These are phyloP conservation scores for Paramecium sonneborni DNA, from an alignment of 73 alveolate species.

Conservation along the genomic window DNA sequence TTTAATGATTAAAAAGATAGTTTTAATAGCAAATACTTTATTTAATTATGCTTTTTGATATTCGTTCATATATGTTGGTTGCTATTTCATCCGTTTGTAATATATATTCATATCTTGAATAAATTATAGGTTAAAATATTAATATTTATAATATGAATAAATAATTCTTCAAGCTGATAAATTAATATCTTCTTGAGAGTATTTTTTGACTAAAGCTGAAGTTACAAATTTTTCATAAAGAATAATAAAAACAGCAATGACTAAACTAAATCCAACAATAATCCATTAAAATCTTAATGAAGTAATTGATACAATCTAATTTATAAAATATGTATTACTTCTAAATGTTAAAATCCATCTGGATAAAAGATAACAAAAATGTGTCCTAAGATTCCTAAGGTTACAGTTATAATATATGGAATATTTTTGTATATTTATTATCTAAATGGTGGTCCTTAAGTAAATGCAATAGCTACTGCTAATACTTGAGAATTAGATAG, in stretches of 20 bases:
- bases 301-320: neutral
- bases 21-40: constrained; percentile 12
- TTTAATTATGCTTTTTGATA: neutral
- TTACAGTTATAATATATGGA: neutral
- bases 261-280: neutral
- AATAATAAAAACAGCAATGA: neutral
- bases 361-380: neutral
- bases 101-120: constrained; percentile 29
- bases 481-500: neutral
- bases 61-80: constrained; percentile 3
- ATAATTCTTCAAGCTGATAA: no score
- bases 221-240: constrained; percentile 27
- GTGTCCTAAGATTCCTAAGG: neutral
- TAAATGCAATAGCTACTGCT: constrained; percentile 16
- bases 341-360: neutral
- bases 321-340: neutral
- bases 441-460: constrained; percentile 33
- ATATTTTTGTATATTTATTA: neutral
- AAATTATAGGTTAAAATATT: no score
- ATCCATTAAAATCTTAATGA: neutral
- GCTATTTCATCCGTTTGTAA: neutral
- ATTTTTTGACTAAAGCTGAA: neutral
- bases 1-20: constrained; percentile 52
- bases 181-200: neutral
- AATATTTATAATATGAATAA: no score